Percentiles rank a stretch among this genome's conserved stretches.
phyloP scores from a whole-genome alignment of 2,329 filamentous ascomycete genomes.

The Sporothrix pallida region DNA sequence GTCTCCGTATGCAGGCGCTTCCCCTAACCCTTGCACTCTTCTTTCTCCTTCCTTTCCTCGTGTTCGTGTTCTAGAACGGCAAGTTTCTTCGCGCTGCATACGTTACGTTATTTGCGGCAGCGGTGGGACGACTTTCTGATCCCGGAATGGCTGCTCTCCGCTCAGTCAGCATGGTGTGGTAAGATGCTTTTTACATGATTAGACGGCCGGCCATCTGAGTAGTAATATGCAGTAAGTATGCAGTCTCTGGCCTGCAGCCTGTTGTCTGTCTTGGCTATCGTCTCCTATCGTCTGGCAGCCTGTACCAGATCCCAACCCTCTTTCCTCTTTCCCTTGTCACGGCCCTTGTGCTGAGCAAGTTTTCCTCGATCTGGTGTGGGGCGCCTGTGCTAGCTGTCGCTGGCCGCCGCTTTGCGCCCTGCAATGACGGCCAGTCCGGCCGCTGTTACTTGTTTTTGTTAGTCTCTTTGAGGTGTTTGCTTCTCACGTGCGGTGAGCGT shows the following conservation, averaged over 20 bases:
- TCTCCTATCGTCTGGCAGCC: neutral
- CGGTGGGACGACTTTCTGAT: constrained; percentile 2
- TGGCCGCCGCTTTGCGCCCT: neutral
- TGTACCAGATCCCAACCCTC: neutral
- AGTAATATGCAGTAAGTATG: too few relatives aligned
- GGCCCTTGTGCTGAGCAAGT: constrained; percentile 14
- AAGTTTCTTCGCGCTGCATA: neutral
- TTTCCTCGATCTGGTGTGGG: constrained; percentile 22
- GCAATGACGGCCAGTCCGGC: neutral
- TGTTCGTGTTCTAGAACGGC: neutral
- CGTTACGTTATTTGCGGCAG: neutral
- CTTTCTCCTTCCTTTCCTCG: neutral
- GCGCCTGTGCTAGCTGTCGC: neutral
- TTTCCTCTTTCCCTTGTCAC: neutral
- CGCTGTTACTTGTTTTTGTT: neutral
- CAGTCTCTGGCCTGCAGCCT: neutral
- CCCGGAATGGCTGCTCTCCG: constrained; percentile 5
- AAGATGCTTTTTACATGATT: neutral
- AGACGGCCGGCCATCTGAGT: neutral
- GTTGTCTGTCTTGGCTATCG: neutral
- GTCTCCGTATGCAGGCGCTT: neutral
- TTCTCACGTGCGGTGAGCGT: neutral
- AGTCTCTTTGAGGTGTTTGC: neutral
- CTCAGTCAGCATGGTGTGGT: constrained; percentile 17
- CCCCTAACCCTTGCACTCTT: neutral